Conservation (phyloP, 352 stramenopile genomes). For the Aphanomyces euteiches region DNA sequence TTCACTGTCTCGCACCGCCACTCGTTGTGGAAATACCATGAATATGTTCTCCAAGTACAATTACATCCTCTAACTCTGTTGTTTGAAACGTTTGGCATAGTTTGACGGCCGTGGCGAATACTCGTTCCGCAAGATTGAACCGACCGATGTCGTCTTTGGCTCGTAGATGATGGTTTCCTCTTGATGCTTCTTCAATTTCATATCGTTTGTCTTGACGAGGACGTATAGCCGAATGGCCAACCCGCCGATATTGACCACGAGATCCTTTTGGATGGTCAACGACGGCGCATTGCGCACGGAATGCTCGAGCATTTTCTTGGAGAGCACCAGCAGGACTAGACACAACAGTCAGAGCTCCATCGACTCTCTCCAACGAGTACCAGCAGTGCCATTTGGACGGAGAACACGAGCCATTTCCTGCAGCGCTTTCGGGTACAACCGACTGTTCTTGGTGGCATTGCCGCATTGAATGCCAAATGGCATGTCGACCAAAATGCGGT, state of each 20-base stretch:
- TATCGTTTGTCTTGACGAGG: slow-evolving; percentile 38
- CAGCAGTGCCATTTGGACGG: slow-evolving; percentile 48
- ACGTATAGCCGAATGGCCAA: slow-evolving; percentile 61
- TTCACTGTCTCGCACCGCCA: slow-evolving; percentile 90
- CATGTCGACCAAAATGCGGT: slow-evolving; percentile 73
- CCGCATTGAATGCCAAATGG: slow-evolving; percentile 73
- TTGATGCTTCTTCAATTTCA: background rate
- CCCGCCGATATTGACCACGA: slow-evolving; percentile 75
- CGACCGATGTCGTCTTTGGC: slow-evolving; percentile 70
- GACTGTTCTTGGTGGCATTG: slow-evolving; percentile 64
- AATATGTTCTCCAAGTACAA: slow-evolving; percentile 75
- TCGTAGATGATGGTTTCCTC: slow-evolving; percentile 42
- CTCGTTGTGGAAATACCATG: slow-evolving; percentile 87
- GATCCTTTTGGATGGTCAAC: slow-evolving; percentile 41
- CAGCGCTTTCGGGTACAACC: slow-evolving; percentile 74
- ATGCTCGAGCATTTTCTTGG: slow-evolving; percentile 67
- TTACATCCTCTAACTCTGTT: slow-evolving; percentile 7
- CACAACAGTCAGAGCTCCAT: background rate
- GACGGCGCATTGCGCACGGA: slow-evolving; percentile 27
- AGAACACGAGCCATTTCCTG: slow-evolving; percentile 65
- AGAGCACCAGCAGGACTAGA: slow-evolving; percentile 66
- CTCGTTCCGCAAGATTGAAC: slow-evolving; percentile 83
- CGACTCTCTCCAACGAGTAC: slow-evolving; percentile 29
- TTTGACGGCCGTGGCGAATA: slow-evolving; percentile 83
- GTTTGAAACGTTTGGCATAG: slow-evolving; percentile 34